A percentile compares a stretch with the other conserved stretches of the same genome.
Conservation (phyloP, 2,329 filamentous ascomycete species). For the Cercospora sojina region DNA sequence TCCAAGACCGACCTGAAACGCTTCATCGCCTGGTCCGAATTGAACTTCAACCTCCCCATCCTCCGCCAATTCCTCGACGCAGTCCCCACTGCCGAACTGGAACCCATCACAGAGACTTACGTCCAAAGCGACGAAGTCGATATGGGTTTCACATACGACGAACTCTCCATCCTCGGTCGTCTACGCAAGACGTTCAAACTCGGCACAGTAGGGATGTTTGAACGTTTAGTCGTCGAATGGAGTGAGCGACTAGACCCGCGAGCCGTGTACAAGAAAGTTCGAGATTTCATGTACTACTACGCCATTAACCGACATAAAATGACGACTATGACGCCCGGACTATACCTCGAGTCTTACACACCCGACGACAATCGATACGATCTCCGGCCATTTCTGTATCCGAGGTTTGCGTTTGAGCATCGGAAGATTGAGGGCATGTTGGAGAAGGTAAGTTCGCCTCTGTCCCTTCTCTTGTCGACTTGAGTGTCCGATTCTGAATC, state of each 20-base stretch:
- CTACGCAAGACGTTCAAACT: conserved; percentile 57
- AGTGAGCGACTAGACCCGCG: conserved; percentile 37
- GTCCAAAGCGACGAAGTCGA: conserved; percentile 59
- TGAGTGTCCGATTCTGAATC: neutral
- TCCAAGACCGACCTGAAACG: conserved; percentile 68
- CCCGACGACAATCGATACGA: conserved; percentile 56
- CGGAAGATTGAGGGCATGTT: conserved; percentile 52
- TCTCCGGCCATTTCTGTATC: conserved; percentile 57
- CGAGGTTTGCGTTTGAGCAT: conserved; percentile 48
- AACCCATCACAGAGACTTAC: conserved; percentile 65
- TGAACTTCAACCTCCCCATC: conserved; percentile 62
- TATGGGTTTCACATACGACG: conserved; percentile 55
- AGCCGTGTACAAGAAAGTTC: conserved; percentile 45
- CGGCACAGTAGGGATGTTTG: conserved; percentile 56
- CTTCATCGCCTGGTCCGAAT: conserved; percentile 66
- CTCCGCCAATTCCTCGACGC: conserved; percentile 65
- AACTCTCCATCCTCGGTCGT: conserved; percentile 54
- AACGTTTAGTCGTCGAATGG: conserved; percentile 55
- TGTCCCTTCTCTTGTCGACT: neutral
- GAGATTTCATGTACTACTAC: conserved; percentile 55
- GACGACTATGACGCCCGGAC: conserved; percentile 58
- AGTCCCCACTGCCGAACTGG: conserved; percentile 51
- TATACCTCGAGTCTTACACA: conserved; percentile 55
- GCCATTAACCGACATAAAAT: conserved; percentile 66
- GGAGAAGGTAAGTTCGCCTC: conserved; percentile 29